Conservation (phyloP, 176 grass and related monocot species). For the Sorghum bicolor region Sorghum_bicolor_NCBIv3 NC_012877.2:55724501-55725000, state of each 20-base stretch:
- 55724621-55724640: neutral
- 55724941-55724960: slow-evolving; percentile 43
- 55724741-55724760: neutral
- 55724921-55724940: neutral
- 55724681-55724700: neutral
- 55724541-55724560: no score
- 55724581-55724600: neutral
- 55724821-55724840: neutral
- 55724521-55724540: no score
- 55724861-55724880: neutral
- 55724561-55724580: neutral
- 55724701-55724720: neutral
- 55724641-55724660: neutral
- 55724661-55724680: neutral
- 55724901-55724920: neutral
- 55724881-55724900: neutral
- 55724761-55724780: neutral
- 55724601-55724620: neutral
- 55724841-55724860: neutral
- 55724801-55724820: slow-evolving; percentile 10
- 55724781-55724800: neutral
- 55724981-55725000: slow-evolving; percentile 38
- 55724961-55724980: slow-evolving; percentile 56
- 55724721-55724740: neutral
- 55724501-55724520: neutral